Evolutionary conservation across 495 filamentous ascomycete genomes (phyloP), one percentile per base, ranked within the genome.

Genomic region (Penicillium paradoxum): DNA sequence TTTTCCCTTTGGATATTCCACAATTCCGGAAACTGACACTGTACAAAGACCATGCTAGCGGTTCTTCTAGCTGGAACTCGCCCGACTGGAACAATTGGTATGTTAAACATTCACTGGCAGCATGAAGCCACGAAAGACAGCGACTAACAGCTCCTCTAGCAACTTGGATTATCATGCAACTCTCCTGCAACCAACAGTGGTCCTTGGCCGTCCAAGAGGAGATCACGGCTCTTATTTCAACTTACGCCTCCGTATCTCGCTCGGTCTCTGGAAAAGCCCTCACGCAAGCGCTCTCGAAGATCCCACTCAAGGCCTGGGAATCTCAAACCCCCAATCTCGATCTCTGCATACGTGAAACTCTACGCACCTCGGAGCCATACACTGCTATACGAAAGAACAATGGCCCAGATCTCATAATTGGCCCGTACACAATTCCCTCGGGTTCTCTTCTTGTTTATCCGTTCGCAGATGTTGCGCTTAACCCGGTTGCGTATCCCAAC

Each of bases 1-100:
- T 10, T 38, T 4, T 38, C 1, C 2, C 0, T 9, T 34, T 18
- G 6, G 17, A 4, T 22, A 32, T 18, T 25, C 5, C 9, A 29
- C 4, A 6, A 17, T 15, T 5, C 25, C 13, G 32, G 6, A 13
- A 29, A 27, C 36, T 43, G 40, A 39, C 6, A 7, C 10, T 17
- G 0, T 38, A 2, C 18, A 2, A 21, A 55, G 53, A 38, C 43
- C 7, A 55, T 55, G 15, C 24, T 55, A 30, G 53, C 38, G 17
- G 32, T 55, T 4, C 42, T 46, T 17, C 19, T 55, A 8, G 53
- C 53, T 18, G 53, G 53, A 22, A 30, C 45, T 9, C 53, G 53
- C 37, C 30, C 53, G 4, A 55, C 46, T 3, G 53, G 53, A 27
- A 55, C 46, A 10, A 55, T 50, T 15, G 46, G 53, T 45, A 41